Percentiles rank a stretch among this genome's conserved stretches.
Evolutionary conservation across 2,329 filamentous ascomycete species (phyloP).

Genomic region (Colletotrichum eremochloae): DNA sequence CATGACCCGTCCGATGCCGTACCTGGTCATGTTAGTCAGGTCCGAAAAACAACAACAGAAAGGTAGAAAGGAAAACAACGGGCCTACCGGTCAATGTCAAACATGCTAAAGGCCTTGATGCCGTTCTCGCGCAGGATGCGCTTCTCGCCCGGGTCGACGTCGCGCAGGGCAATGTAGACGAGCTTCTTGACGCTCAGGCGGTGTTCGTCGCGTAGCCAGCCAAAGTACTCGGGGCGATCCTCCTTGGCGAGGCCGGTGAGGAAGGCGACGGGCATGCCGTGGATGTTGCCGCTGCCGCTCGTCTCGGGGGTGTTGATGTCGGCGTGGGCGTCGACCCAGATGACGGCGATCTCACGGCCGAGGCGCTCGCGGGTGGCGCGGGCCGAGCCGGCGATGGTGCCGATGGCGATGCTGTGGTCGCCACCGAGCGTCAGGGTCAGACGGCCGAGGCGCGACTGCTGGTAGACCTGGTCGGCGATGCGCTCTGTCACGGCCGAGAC

Average conservation of each 20-base stretch:
- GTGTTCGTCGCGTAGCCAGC: slow-evolving; percentile 86
- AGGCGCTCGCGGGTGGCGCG: slow-evolving; percentile 88
- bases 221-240: slow-evolving; percentile 83
- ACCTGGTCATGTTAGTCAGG: slow-evolving; percentile 44
- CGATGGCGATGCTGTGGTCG: slow-evolving; percentile 97
- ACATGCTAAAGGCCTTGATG: slow-evolving; percentile 98
- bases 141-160: slow-evolving; percentile 96
- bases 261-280: slow-evolving; percentile 98
- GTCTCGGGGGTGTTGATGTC: slow-evolving; percentile 98
- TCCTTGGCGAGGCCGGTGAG: slow-evolving; percentile 86
- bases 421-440: slow-evolving; percentile 94
- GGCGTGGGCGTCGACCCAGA: slow-evolving; percentile 98
- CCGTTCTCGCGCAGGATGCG: slow-evolving; percentile 87
- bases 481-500: slow-evolving; percentile 87
- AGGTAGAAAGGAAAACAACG: not conserved
- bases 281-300: slow-evolving; percentile 91
- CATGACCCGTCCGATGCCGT: slow-evolving; percentile 95
- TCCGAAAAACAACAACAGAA: not conserved
- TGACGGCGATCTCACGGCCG: slow-evolving; percentile 87
- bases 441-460: slow-evolving; percentile 84
- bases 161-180: slow-evolving; percentile 95
- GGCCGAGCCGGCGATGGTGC: slow-evolving; percentile 88
- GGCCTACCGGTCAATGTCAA: slow-evolving; percentile 83
- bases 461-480: slow-evolving; percentile 88
- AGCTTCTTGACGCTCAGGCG: slow-evolving; percentile 81